Conservation (phyloP, 495 filamentous ascomycete genomes). For the Penicillium arizonense region DNA sequence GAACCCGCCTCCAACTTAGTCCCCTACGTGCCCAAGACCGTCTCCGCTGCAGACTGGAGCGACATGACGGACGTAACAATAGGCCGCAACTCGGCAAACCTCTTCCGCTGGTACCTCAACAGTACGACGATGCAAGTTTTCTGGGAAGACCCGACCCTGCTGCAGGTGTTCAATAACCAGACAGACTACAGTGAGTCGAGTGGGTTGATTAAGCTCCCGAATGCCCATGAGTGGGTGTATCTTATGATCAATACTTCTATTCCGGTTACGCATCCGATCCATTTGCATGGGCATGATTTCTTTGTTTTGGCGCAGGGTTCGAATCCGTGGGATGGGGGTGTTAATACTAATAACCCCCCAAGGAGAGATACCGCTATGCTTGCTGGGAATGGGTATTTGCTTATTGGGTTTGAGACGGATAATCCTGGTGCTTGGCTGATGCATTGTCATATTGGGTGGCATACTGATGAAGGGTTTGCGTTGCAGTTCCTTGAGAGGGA, state of each 20-base stretch:
- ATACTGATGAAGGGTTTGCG: conserved; percentile 34
- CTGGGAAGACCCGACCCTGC: conserved; percentile 23
- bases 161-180: conserved; percentile 17
- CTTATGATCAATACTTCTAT: conserved; percentile 41
- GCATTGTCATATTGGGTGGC: conserved; percentile 49
- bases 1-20: conserved; percentile 5
- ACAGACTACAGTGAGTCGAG: conserved; percentile 11
- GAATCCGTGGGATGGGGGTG: conserved; percentile 5
- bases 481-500: conserved; percentile 44
- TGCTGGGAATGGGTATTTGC: conserved; percentile 29
- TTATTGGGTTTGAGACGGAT: conserved; percentile 52
- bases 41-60: conserved; percentile 12
- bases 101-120: conserved; percentile 28
- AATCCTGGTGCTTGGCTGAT: conserved; percentile 47
- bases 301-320: conserved; percentile 21
- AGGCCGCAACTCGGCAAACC: conserved; percentile 2
- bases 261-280: conserved; percentile 20
- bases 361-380: conserved; percentile 52
- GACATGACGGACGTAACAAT: conserved; percentile 12
- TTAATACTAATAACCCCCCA: conserved; percentile 2
- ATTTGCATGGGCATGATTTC: conserved; percentile 29
- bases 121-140: conserved; percentile 17
- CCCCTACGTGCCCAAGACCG: conserved; percentile 12
- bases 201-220: conserved; percentile 22
- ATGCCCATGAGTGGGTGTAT: conserved; percentile 60